Evolutionary conservation across 163 green algal species (phyloP), one percentile per base, ranked within the genome.

Genomic region (Smithsoniella earleae): DNA sequence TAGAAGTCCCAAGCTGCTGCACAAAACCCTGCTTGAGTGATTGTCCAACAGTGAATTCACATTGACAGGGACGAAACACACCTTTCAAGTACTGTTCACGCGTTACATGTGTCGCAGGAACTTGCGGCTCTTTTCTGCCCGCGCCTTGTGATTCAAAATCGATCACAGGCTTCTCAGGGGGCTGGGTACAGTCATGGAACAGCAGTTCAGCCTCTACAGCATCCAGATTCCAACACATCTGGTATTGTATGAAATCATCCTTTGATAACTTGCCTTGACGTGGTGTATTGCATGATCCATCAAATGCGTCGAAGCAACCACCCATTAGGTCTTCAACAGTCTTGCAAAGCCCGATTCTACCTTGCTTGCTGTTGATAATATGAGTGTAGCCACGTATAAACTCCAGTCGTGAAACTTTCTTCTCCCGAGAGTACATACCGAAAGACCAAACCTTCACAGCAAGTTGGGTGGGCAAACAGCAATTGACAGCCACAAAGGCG

Each of bases 1-100:
- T 69, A 69, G 58, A 69, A 69, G 25, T 69, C 58, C 58, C 58
- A 69, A 45, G 58, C 58, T 6, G 58, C 40, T 49, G 40, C 40
- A 49, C 40, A 49, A 10, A 10, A 49, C 40, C 40, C 10, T 49
- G 10, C 40, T 13, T 22, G 40, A 49, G 40, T 22, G 10, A 49
- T 13, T 13, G 40, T 13, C 10, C 40, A 49, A 13, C 40, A 49
- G 40, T 49, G 40, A 22, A 22, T 13, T 49, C 10, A 49, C 10
- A 49, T 10, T 13, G 13, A 49, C 10, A 49, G 40, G 40, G 10
- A 49, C 40, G 13, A 22, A 10, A 13, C 40, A 13, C 40, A 49
- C 40, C 58, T 45, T 69, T 4, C 20, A 69, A 25, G 25, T 69
- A 69, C 10, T 30, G 27, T 13, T 69, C 30, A 8, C 43, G 40